A percentile compares a stretch with the other conserved stretches of the same genome.
These are phyloP conservation scores for Dothistroma pini DNA, from an alignment of 2,329 filamentous ascomycete genomes.

Conservation along the genomic window DNA sequence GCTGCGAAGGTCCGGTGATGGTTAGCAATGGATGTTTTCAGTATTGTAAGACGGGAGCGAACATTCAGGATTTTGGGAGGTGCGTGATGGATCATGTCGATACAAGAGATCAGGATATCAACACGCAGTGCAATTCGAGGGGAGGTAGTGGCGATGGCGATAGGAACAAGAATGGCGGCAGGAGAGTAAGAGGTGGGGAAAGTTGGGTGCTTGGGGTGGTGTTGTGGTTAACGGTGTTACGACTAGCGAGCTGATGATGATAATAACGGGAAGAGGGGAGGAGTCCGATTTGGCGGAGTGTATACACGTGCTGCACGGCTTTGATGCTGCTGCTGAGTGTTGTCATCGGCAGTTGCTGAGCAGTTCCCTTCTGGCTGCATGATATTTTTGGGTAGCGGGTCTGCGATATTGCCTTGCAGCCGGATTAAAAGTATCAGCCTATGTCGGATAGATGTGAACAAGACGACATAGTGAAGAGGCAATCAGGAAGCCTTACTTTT, in stretches of 20 bases:
- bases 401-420: background rate
- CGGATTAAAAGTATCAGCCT: background rate
- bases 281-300: background rate
- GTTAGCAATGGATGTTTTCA: slow-evolving; percentile 13
- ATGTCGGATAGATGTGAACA: background rate
- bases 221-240: background rate
- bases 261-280: background rate
- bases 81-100: slow-evolving; percentile 10
- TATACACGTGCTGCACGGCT: background rate
- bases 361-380: background rate
- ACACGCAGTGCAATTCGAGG: slow-evolving; percentile 4
- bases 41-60: slow-evolving; percentile 5
- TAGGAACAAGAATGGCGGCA: background rate
- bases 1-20: slow-evolving; percentile 11
- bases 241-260: background rate
- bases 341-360: background rate
- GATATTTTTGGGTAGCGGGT: background rate
- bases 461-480: background rate
- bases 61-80: background rate
- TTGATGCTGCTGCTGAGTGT: background rate
- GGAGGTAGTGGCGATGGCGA: background rate
- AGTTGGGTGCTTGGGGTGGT: background rate
- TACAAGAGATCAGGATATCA: background rate
- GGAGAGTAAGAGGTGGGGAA: background rate
- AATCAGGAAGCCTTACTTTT: slow-evolving; percentile 9